phyloP scores from a whole-genome alignment of 2,329 filamentous ascomycete genomes.

The Aspergillus sp. region DNA sequence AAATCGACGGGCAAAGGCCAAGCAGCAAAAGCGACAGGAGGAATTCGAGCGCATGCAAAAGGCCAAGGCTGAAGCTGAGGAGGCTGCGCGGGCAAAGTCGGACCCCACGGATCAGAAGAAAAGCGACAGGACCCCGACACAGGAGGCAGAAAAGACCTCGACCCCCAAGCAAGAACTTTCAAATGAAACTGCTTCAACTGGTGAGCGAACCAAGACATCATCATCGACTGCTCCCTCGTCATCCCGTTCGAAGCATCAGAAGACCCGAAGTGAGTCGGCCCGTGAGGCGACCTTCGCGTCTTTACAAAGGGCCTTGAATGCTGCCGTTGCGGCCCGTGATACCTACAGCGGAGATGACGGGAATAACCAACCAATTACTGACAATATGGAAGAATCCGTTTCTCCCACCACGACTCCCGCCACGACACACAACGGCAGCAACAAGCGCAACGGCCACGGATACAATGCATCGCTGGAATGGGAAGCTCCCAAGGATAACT shows the following conservation, averaged over 20 bases:
- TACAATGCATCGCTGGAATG: slow-evolving; percentile 20
- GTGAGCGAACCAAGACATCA: slow-evolving; percentile 13
- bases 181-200: slow-evolving; percentile 16
- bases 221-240: slow-evolving; percentile 10
- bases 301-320: slow-evolving; percentile 38
- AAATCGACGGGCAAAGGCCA: slow-evolving; percentile 47
- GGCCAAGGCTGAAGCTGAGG: slow-evolving; percentile 30
- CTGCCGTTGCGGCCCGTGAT: slow-evolving; percentile 34
- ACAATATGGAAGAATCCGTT: slow-evolving; percentile 22
- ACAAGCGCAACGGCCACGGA: slow-evolving; percentile 3
- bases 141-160: slow-evolving; percentile 18
- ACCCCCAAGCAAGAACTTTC: slow-evolving; percentile 19
- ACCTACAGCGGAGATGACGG: slow-evolving; percentile 17
- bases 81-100: slow-evolving; percentile 26
- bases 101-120: slow-evolving; percentile 17
- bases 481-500: slow-evolving; percentile 20
- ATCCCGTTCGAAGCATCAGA: slow-evolving; percentile 28
- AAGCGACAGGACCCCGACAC: slow-evolving; percentile 16
- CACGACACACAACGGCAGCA: slow-evolving; percentile 5
- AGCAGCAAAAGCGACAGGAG: slow-evolving; percentile 45
- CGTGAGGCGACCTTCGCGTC: slow-evolving; percentile 39
- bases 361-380: slow-evolving; percentile 13
- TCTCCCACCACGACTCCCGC: slow-evolving; percentile 21
- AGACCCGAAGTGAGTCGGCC: slow-evolving; percentile 31
- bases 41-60: slow-evolving; percentile 43